phyloP scores from a whole-genome alignment of 176 grass and related monocot genomes.

The Themeda triandra region DNA sequence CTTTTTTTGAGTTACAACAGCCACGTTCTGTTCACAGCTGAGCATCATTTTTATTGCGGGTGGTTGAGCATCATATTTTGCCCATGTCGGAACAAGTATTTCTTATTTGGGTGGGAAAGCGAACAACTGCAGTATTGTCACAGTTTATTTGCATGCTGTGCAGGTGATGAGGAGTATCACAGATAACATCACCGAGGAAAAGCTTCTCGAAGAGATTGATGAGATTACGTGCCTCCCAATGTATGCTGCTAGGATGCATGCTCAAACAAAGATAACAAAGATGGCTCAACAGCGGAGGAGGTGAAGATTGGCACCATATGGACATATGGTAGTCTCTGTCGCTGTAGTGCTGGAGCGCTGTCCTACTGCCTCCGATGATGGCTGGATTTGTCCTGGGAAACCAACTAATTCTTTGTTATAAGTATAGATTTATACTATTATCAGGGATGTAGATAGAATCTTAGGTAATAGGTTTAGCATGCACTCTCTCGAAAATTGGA shows the following conservation, averaged over 20 bases:
- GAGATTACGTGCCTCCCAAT: constrained; percentile 74
- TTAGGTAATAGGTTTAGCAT: too few species aligned
- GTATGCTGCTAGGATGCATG: constrained; percentile 66
- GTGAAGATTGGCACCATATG: neutral
- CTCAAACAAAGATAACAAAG: constrained; percentile 38
- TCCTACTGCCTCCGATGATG: neutral
- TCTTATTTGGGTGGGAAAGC: neutral
- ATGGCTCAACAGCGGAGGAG: constrained; percentile 42
- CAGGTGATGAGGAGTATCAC: constrained; percentile 89
- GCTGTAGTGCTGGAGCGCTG: too few species aligned
- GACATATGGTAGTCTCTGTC: too few species aligned
- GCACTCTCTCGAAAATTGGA: too few species aligned
- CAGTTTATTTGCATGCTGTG: neutral
- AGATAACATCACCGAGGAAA: constrained; percentile 80
- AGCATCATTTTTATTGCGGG: neutral
- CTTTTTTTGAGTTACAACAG: neutral
- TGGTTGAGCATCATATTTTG: neutral
- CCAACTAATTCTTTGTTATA: too few species aligned
- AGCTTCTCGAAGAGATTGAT: constrained; percentile 60
- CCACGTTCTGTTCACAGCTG: neutral
- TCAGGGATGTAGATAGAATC: too few species aligned
- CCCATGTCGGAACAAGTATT: neutral
- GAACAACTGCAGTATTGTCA: neutral
- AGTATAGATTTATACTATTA: too few species aligned
- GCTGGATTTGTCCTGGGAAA: too few species aligned